phyloP scores from a whole-genome alignment of 768 basidiomycete genomes.

The Lactifluus volemus region DNA sequence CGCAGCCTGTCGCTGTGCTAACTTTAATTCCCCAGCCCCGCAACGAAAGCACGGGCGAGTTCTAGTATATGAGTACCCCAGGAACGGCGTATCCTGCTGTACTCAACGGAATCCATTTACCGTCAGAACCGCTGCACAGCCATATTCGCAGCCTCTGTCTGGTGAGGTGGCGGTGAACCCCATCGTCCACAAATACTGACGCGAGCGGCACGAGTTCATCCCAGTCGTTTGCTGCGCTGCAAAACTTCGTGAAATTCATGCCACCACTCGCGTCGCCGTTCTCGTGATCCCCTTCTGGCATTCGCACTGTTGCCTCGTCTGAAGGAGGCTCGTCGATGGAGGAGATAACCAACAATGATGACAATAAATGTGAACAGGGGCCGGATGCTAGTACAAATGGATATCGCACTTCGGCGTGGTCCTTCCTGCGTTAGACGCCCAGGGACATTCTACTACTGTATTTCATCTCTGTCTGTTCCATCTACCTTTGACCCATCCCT shows the following conservation, averaged over 20 bases:
- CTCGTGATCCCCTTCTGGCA: conserved; percentile 31
- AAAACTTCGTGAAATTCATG: conserved; percentile 52
- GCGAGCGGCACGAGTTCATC: not conserved
- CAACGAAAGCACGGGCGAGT: conserved; percentile 35
- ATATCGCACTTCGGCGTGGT: conserved; percentile 13
- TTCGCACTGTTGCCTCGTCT: not conserved
- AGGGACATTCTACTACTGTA: conserved; percentile 6
- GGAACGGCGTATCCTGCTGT: not conserved
- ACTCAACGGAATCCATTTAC: not conserved
- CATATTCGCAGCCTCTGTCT: conserved; percentile 19
- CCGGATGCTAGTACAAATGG: conserved; percentile 15
- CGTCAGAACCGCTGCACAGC: not conserved
- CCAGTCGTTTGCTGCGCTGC: conserved; percentile 36
- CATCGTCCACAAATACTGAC: not conserved
- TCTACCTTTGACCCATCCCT: conserved; percentile 12
- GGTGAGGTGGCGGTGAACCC: conserved; percentile 24
- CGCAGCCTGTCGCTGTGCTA: conserved; percentile 36
- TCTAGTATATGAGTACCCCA: conserved; percentile 30
- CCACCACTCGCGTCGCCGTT: conserved; percentile 38
- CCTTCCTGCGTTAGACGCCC: conserved; percentile 8
- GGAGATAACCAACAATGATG: conserved; percentile 19
- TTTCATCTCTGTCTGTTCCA: conserved; percentile 7
- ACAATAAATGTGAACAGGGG: too few species aligned
- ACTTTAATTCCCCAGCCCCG: conserved; percentile 27
- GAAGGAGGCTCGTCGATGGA: not conserved